These are phyloP conservation scores for Musa beccarii DNA, from an alignment of 176 grass and related monocot genomes.

Conservation along the genomic window DNA sequence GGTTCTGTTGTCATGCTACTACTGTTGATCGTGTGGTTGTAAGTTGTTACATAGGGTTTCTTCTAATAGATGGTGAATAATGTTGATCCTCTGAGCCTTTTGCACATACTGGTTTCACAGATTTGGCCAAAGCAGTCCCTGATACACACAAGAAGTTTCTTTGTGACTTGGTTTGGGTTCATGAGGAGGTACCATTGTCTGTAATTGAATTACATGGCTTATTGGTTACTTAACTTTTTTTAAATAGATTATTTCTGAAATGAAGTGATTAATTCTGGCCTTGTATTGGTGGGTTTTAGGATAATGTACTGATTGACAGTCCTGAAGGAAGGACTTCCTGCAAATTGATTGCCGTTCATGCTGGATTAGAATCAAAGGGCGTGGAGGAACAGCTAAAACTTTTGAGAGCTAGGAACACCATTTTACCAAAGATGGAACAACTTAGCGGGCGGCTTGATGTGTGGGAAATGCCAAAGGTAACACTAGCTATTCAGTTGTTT, in stretches of 20 bases:
- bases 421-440: conserved; percentile 45
- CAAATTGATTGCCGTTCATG: conserved; percentile 76
- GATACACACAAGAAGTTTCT: conserved; percentile 79
- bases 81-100: background rate
- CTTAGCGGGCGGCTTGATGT: conserved; percentile 65
- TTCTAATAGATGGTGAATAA: too few species aligned
- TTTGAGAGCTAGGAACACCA: conserved; percentile 57
- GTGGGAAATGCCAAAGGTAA: conserved; percentile 72
- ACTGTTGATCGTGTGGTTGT: too few species aligned
- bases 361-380: conserved; percentile 53
- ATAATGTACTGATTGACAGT: conserved; percentile 49
- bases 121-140: conserved; percentile 59
- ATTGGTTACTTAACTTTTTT: background rate
- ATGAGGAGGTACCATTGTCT: conserved; percentile 58
- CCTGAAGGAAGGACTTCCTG: conserved; percentile 54
- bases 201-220: background rate
- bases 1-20: too few species aligned
- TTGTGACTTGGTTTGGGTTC: conserved; percentile 68
- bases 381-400: conserved; percentile 60
- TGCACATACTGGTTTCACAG: conserved; percentile 16
- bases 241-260: background rate
- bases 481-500: background rate
- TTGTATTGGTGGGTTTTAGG: conserved; percentile 34
- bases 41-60: too few species aligned
- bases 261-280: background rate